A percentile compares a stretch with the other conserved stretches of the same genome.
phyloP scores from a whole-genome alignment of 73 alveolate genomes.

The Paramecium sexaurelia region DNA sequence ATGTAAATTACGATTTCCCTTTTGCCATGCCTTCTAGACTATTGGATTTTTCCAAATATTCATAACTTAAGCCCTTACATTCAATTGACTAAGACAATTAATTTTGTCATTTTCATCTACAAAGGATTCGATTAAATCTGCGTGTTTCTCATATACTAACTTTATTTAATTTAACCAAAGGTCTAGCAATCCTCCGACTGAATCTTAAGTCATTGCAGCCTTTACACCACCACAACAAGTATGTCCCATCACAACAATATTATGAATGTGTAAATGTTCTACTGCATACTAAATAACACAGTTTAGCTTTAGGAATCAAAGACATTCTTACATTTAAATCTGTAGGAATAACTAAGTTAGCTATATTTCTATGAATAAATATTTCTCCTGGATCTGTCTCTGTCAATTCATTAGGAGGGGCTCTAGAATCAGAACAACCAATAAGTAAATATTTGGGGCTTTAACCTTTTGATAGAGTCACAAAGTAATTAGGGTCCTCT shows the following conservation, averaged over 20 bases:
- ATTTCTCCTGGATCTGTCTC: slow-evolving; percentile 55
- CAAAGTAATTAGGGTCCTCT: slow-evolving; percentile 58
- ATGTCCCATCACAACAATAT: slow-evolving; percentile 65
- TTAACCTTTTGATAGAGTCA: slow-evolving; percentile 13
- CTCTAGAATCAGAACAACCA: slow-evolving; percentile 72
- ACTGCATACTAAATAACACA: slow-evolving; percentile 68
- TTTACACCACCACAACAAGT: slow-evolving; percentile 66
- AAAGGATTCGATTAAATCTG: neutral
- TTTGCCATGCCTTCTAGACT: slow-evolving; percentile 10
- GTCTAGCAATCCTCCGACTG: slow-evolving; percentile 27
- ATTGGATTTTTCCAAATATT: slow-evolving; percentile 54
- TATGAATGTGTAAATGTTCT: slow-evolving; percentile 58
- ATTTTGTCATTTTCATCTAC: slow-evolving; percentile 4
- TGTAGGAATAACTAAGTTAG: slow-evolving; percentile 59
- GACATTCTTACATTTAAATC: slow-evolving; percentile 58
- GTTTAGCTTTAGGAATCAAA: neutral
- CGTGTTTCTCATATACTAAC: slow-evolving; percentile 28
- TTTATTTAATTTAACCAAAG: slow-evolving; percentile 45
- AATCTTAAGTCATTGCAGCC: slow-evolving; percentile 56
- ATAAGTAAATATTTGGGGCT: slow-evolving; percentile 54
- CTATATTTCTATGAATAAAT: slow-evolving; percentile 60
- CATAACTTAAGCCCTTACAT: slow-evolving; percentile 36
- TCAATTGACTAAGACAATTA: neutral
- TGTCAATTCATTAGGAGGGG: slow-evolving; percentile 62
- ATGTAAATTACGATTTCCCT: neutral